Evolutionary conservation across 306 rosid species (phyloP).

Genomic region (Clitoria ternatea): DNA sequence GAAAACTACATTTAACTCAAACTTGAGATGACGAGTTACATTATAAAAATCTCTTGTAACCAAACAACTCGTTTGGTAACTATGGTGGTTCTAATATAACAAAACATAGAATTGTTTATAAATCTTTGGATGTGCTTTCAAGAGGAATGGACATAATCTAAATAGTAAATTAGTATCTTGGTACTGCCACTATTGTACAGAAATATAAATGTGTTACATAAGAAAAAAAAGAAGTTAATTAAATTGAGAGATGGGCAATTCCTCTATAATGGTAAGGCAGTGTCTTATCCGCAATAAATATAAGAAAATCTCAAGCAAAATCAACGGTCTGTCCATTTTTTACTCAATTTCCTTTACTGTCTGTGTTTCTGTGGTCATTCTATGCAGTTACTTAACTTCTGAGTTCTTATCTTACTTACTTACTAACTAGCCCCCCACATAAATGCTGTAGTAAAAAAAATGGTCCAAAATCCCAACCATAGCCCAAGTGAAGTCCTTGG

Average conservation of each 20-base stretch:
- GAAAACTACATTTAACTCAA: too few relatives aligned
- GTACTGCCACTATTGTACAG: neutral
- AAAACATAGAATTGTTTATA: too few relatives aligned
- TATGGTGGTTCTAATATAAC: too few relatives aligned
- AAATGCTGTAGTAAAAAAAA: constrained; percentile 28
- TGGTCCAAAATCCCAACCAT: constrained; percentile 26
- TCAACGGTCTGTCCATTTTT: constrained; percentile 35
- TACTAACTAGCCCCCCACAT: constrained; percentile 30
- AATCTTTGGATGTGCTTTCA: too few relatives aligned
- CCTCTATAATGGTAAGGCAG: constrained; percentile 30
- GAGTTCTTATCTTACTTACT: too few relatives aligned
- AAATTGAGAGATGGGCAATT: constrained; percentile 9
- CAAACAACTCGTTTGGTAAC: too few relatives aligned
- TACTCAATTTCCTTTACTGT: neutral
- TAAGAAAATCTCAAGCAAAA: constrained; percentile 37
- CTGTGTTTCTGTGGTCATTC: constrained; percentile 27
- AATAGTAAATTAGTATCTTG: too few relatives aligned
- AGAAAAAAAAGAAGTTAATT: neutral
- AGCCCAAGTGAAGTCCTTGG: constrained; percentile 21
- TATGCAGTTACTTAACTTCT: constrained; percentile 40
- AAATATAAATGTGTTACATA: neutral
- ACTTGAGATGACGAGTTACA: too few relatives aligned
- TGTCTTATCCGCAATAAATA: constrained; percentile 36
- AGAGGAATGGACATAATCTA: too few relatives aligned
- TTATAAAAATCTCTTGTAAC: too few relatives aligned